phyloP scores from a whole-genome alignment of 1,139 yeast genomes.

The Kodamaea suecica region DNA sequence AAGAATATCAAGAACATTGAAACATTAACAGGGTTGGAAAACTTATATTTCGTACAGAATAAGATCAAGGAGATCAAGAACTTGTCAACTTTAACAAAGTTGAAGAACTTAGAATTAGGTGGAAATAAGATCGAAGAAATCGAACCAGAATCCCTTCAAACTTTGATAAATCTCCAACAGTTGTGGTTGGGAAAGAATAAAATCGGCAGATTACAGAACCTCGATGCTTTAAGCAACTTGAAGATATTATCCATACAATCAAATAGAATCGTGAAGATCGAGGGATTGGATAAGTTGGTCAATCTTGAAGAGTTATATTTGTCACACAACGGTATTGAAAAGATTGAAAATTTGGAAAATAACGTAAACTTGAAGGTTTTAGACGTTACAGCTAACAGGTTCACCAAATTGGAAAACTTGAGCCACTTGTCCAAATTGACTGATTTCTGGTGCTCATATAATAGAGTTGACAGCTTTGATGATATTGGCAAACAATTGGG shows the following conservation, averaged over 20 bases:
- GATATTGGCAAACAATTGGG: constrained; percentile 68
- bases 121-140: constrained; percentile 78
- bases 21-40: constrained; percentile 56
- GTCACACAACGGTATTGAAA: constrained; percentile 77
- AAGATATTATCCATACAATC: constrained; percentile 85
- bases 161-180: constrained; percentile 58
- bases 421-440: constrained; percentile 66
- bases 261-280: constrained; percentile 73
- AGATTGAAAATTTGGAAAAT: constrained; percentile 75
- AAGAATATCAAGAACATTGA: constrained; percentile 81
- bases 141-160: constrained; percentile 48
- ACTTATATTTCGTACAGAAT: constrained; percentile 85
- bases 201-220: constrained; percentile 62
- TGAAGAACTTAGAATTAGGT: constrained; percentile 82
- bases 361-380: constrained; percentile 66
- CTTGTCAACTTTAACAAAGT: constrained; percentile 53
- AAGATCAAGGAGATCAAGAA: constrained; percentile 72
- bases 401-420: constrained; percentile 61
- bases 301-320: constrained; percentile 83
- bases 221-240: constrained; percentile 59
- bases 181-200: constrained; percentile 93
- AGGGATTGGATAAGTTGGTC: constrained; percentile 70
- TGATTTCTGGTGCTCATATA: constrained; percentile 92
- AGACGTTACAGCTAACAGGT: constrained; percentile 76
- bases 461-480: constrained; percentile 63